Evolutionary conservation across 2,329 filamentous ascomycete species (phyloP).

Genomic region (Exophiala mesophila): DNA sequence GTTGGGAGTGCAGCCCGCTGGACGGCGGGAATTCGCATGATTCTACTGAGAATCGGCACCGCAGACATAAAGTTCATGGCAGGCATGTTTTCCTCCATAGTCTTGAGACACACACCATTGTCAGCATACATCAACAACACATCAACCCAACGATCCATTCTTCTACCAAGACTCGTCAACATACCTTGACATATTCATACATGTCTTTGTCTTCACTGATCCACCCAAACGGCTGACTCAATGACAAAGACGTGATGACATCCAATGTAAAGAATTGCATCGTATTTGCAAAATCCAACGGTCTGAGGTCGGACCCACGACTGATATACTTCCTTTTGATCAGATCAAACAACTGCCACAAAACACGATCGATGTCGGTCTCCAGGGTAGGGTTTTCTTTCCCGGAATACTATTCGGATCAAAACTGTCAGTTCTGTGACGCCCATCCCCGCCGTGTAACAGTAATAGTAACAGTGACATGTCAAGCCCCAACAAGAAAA

Average conservation of each 20-base stretch:
- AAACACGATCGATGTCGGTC: conserved; percentile 43
- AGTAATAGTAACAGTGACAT: too few species aligned
- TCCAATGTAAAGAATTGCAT: conserved; percentile 54
- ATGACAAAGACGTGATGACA: conserved; percentile 51
- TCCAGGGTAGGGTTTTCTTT: conserved; percentile 52
- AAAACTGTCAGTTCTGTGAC: too few species aligned
- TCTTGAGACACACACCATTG: conserved; percentile 17
- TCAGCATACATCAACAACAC: background rate
- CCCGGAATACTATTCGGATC: conserved; percentile 42
- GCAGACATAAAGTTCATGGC: conserved; percentile 37
- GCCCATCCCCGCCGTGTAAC: too few species aligned
- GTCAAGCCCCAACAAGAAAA: background rate
- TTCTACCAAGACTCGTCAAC: background rate
- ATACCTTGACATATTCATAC: conserved; percentile 32
- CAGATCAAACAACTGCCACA: conserved; percentile 49
- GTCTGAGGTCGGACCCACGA: conserved; percentile 26
- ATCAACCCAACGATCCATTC: too few species aligned
- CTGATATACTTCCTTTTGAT: conserved; percentile 38
- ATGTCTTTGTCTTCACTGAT: conserved; percentile 42
- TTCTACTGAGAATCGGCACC: conserved; percentile 34
- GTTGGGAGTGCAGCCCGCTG: conserved; percentile 11
- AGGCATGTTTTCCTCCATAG: conserved; percentile 37
- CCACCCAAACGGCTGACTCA: conserved; percentile 48
- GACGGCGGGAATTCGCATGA: conserved; percentile 24
- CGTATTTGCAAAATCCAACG: conserved; percentile 46